Evolutionary conservation across 306 rosid species (phyloP), one percentile per base, ranked within the genome.

Genomic region (Gynostemma pentaphyllum): DNA sequence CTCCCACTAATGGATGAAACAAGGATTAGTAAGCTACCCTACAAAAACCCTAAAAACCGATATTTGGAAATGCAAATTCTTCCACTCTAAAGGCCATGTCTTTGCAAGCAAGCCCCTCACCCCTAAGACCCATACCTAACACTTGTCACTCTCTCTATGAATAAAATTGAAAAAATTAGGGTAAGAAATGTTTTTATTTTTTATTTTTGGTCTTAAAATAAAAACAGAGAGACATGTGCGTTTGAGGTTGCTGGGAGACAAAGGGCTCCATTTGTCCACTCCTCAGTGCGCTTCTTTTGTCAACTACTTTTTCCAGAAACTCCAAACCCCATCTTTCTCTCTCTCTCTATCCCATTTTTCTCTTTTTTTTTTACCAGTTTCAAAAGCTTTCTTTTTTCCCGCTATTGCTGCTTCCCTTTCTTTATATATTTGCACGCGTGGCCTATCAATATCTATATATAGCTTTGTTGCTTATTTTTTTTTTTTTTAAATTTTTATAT

Each of bases 221-320:
- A 55, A 55, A 7, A 29, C 42, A 32, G 9, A 47, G 23, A 47
- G 68, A 64, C 68, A 45, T 45, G 68, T 36, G 41, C 42, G 50
- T 45, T 32, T 44, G 7, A 47, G 12, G 26, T 64, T 45, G 55
- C 44, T 45, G 66, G 68, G 55, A 64, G 54, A 64, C 52, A 32
- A 45, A 14, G 68, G 54, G 68, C 52, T 64, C 28, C 42, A 45
- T 45, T 63, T 64, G 56, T 45, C 68, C 45, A 64, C 28, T 63
- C 52, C 14, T 44, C 9, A 63, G 54, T 63, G 68, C 54, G 68
- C 53, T 63, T 14, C 15, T 30, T n/a, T n/a, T 63, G 68, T 63
- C 53, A 2, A 63, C 9, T 19, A 34, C 68, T 54, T 56, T 56
- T 32, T 30, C 10, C 45, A 18, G n/a, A 56, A 32, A 19, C 28